Evolutionary conservation across 176 grass and related monocot genomes (phyloP).

Genomic region (Luzula sylvatica): DNA sequence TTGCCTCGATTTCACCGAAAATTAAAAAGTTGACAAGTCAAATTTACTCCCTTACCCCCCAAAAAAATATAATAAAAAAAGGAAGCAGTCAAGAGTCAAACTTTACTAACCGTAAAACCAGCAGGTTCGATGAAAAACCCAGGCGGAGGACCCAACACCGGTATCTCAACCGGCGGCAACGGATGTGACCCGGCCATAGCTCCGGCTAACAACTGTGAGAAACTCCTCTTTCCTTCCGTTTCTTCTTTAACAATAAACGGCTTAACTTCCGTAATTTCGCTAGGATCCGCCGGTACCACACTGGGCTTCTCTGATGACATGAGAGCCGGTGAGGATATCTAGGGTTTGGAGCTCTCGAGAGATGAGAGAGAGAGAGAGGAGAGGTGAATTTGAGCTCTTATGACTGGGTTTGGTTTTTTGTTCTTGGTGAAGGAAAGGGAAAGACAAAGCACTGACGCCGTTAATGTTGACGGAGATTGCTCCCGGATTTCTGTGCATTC

Average conservation of each 20-base stretch:
- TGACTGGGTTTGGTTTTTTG: slow-evolving; percentile 29
- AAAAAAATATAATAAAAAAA: not conserved
- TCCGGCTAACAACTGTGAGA: slow-evolving; percentile 12
- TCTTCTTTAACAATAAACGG: slow-evolving; percentile 26
- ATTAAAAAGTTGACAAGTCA: slow-evolving; percentile 10
- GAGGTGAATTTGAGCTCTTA: slow-evolving; percentile 41
- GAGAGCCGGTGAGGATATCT: slow-evolving; percentile 2
- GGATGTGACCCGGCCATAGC: slow-evolving; percentile 21
- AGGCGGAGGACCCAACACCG: slow-evolving; percentile 40
- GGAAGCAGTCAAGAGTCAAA: not conserved
- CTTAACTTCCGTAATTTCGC: slow-evolving; percentile 3
- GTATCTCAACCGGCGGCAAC: slow-evolving; percentile 48
- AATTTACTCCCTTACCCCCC: not conserved
- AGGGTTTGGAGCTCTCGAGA: slow-evolving; percentile 37
- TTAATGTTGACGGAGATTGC: slow-evolving; percentile 2
- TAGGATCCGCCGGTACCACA: not conserved
- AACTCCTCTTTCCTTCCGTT: slow-evolving; percentile 18
- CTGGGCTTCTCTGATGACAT: slow-evolving; percentile 12
- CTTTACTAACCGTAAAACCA: slow-evolving; percentile 53
- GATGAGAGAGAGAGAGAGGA: slow-evolving; percentile 6
- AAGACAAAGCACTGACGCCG: slow-evolving; percentile 7
- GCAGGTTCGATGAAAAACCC: slow-evolving; percentile 37
- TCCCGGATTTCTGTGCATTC: no score
- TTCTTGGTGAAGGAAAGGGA: not conserved
- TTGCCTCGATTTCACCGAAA: not conserved